Evolutionary conservation across 495 filamentous ascomycete species (phyloP).

Genomic region (Penicillium alfredii): DNA sequence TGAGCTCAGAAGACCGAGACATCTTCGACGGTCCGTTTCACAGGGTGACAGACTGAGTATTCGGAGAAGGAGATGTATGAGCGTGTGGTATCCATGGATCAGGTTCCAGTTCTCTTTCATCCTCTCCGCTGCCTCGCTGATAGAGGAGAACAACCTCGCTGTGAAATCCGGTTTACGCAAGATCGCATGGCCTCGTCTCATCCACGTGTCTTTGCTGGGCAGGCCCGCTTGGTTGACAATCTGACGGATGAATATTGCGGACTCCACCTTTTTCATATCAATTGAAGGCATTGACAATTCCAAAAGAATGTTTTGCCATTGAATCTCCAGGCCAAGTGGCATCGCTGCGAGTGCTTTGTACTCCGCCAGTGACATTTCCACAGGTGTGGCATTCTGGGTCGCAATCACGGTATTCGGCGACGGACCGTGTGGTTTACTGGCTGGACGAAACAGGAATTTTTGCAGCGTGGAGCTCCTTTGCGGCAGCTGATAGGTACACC

Average conservation of each 20-base stretch:
- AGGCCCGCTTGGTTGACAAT: constrained; percentile 46
- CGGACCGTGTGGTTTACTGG: constrained; percentile 17
- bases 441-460: constrained; percentile 27
- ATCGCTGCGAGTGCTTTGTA: constrained; percentile 45
- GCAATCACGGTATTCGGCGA: constrained; percentile 39
- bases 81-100: constrained; percentile 27
- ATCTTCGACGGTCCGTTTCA: too few species aligned
- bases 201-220: neutral
- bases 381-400: constrained; percentile 36
- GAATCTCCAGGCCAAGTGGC: constrained; percentile 41
- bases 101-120: constrained; percentile 49
- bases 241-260: constrained; percentile 43
- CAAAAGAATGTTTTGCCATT: constrained; percentile 50
- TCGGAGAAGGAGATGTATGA: constrained; percentile 30
- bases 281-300: constrained; percentile 44
- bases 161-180: constrained; percentile 23
- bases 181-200: constrained; percentile 23
- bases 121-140: constrained; percentile 18
- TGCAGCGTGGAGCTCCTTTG: constrained; percentile 22
- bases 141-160: constrained; percentile 9
- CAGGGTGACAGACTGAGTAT: constrained; percentile 31
- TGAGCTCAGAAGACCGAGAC: too few species aligned
- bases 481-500: constrained; percentile 35
- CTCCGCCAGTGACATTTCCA: constrained; percentile 42
- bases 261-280: constrained; percentile 41